Evolutionary conservation across 164 flowering plant genomes (phyloP).

Genomic region (Litsea cubeba): DNA sequence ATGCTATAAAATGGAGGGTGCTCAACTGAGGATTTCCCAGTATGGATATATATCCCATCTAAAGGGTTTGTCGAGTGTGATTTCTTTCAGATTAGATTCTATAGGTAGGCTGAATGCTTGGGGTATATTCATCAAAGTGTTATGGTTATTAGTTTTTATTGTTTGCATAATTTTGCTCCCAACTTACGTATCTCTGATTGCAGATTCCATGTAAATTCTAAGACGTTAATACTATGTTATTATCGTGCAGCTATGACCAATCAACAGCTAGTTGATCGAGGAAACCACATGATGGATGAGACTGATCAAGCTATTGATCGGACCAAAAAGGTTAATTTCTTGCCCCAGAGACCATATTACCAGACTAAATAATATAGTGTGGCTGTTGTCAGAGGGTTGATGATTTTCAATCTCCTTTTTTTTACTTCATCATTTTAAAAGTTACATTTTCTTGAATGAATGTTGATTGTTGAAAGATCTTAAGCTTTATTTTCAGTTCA

Average conservation of each 20-base stretch:
- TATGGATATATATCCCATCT: too few relatives aligned
- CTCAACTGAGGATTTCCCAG: too few relatives aligned
- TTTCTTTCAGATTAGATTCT: too few relatives aligned
- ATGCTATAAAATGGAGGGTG: too few relatives aligned
- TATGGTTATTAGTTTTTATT: too few relatives aligned
- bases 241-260: conserved; percentile 73
- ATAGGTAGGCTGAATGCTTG: too few relatives aligned
- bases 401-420: not conserved
- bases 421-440: not conserved
- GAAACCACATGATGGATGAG: conserved; percentile 83
- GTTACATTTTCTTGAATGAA: too few relatives aligned
- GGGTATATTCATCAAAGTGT: too few relatives aligned
- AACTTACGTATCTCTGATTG: not conserved
- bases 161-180: too few relatives aligned
- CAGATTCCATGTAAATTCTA: not conserved
- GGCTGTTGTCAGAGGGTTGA: not conserved
- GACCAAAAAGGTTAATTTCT: conserved; percentile 57
- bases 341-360: not conserved
- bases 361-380: not conserved
- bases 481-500: not conserved
- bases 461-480: too few relatives aligned
- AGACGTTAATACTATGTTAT: not conserved
- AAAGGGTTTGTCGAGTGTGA: too few relatives aligned
- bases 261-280: conserved; percentile 71
- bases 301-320: conserved; percentile 91